Evolutionary conservation across 2,329 filamentous ascomycete genomes (phyloP), one percentile per base, ranked within the genome.

Genomic region (Magnaporthiopsis incrustans): DNA sequence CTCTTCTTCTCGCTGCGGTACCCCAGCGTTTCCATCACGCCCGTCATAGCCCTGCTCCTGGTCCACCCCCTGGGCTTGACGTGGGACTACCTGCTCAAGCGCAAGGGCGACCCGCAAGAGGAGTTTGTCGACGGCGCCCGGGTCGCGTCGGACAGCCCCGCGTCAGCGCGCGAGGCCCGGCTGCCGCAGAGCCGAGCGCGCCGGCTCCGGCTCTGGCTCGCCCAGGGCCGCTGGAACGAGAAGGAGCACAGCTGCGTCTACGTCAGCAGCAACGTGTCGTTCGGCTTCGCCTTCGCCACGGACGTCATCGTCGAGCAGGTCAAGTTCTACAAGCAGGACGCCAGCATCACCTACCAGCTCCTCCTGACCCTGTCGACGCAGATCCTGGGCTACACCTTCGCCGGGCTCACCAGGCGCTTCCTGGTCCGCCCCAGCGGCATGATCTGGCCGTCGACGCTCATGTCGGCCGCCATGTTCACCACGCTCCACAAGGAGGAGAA

Each of bases 221-320:
- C 86, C 1, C 91, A 94, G 75, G 91, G 91, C 3, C 82, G 79
- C 50, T 95, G 91, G 91, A 95, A 95, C 72, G 88, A 92, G 72
- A 95, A 95, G 73, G 91, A 95, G 73, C 91, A 95, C 74, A 90
- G 89, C 57, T 95, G 91, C 72, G 90, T 95, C 62, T 95, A 95
- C 70, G 91, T 95, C 69, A 92, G 89, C 79, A 94, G 90, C 77
- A 95, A 95, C 72, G 90, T 95, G 57, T 92, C 91, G 26, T 95
- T 95, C 73, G 91, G 91, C 2, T 95, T 95, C 75, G 91, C 91
- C 32, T 95, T 95, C 76, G 91, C 91, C 10, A 95, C 91, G 33
- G 91, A 95, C 77, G 89, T 95, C 65, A 95, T 96, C 69, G 90
- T 96, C 63, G 91, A 96, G 74, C 92, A 96, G 77, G 91, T 90